Evolutionary conservation across 495 filamentous ascomycete species (phyloP).

Genomic region (Penicillium waksmanii): DNA sequence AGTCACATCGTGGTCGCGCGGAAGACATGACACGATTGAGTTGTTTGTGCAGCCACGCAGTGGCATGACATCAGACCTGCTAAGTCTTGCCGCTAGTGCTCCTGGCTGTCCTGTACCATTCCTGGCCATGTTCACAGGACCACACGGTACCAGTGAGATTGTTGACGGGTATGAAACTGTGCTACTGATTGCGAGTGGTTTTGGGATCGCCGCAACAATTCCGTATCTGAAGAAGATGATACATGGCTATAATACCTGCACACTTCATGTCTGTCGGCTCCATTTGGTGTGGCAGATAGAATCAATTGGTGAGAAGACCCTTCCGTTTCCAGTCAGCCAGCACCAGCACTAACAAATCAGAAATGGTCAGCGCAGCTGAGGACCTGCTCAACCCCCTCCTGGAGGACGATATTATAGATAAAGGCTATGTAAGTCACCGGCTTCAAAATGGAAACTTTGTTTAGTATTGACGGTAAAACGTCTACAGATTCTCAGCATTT

Average conservation of each 20-base stretch:
- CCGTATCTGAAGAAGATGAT: conserved; percentile 38
- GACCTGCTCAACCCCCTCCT: conserved; percentile 26
- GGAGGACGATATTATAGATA: conserved; percentile 28
- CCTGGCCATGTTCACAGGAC: conserved; percentile 30
- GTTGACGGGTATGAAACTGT: conserved; percentile 31
- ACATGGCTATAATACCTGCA: conserved; percentile 32
- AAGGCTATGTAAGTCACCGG: conserved; percentile 26
- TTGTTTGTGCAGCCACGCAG: conserved; percentile 24
- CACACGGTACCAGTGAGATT: conserved; percentile 26
- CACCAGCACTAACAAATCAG: conserved; percentile 8
- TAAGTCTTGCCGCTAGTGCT: background rate
- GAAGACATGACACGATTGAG: conserved; percentile 28
- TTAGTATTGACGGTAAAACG: conserved; percentile 14
- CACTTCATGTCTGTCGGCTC: conserved; percentile 26
- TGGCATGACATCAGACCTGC: conserved; percentile 1
- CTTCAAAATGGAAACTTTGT: background rate
- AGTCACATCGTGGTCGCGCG: conserved; percentile 37
- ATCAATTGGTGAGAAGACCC: conserved; percentile 2
- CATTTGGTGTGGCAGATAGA: conserved; percentile 40
- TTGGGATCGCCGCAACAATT: conserved; percentile 28
- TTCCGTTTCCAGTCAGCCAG: background rate
- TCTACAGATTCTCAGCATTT: conserved; percentile 26
- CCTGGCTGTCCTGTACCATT: conserved; percentile 11
- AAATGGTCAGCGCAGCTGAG: conserved; percentile 11
- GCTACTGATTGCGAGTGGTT: conserved; percentile 33